Base-by-base conservation (phyloP, 1,284 basidiomycete species). In the Ceratobasidium sp. region DNA sequence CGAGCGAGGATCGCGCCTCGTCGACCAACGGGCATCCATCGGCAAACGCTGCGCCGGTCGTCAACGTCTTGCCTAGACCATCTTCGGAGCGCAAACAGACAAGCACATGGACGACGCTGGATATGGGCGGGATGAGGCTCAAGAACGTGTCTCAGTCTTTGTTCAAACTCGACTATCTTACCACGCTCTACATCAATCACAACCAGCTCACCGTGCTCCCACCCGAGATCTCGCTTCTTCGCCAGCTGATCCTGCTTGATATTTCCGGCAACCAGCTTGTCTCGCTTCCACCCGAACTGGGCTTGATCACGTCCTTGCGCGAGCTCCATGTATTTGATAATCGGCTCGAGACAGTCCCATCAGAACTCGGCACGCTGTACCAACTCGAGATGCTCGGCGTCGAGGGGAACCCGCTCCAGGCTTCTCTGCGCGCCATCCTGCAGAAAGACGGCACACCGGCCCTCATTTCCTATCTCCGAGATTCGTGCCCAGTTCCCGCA, bases 261-360 rank as follows among this genome's bases (percentile, higher is more conserved):
- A 89, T 97, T 44, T 98, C 97, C 0, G 94, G 93, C 75, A 99
- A 99, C 85, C 91, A 90, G 82, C 90, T 99, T 71, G 85, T 89
- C 20, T 86, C 90, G 3, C 86, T 99, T 5, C 96, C 97, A 0
- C 89, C 93, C 6, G 97, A 99, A 84, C 86, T 99, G 41, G 98
- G 97, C 70, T 93, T 98, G 90, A 87, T 99, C 79, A 95, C 93
- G 38, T 91, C 91, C 80, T 87, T 99, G 67, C 96, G 95, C 85
- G 97, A 99, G 84, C 88, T 99, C 52, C 95, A 96, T 82, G 87
- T 99, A 33, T 99, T 99, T 83, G 97, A 99, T 88, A 99, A 99
- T 85, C 91, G 94, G 81, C 86, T 99, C 55, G 87, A 90, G 57
- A 93, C 91, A 0, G 89, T 99, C 14, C 97, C 97, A 0, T 88